Evolutionary conservation across 2,329 filamentous ascomycete genomes (phyloP).

Genomic region (Aspergillus latus): DNA sequence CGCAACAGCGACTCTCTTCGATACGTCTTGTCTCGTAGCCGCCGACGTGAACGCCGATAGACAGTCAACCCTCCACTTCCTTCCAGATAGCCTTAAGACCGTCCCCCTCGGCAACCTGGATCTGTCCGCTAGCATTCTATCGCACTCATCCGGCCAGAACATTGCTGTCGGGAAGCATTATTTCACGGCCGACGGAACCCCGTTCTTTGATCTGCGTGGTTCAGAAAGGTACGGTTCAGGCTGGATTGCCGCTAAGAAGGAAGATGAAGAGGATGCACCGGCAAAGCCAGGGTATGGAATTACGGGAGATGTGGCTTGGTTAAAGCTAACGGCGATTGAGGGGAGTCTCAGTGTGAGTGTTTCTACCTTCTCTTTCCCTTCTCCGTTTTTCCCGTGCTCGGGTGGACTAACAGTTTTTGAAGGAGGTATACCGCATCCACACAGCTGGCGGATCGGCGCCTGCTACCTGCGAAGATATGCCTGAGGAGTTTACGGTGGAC

Average conservation of each 20-base stretch:
- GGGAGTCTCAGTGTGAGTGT: slow-evolving; percentile 34
- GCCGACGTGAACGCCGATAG: neutral
- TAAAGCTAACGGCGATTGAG: slow-evolving; percentile 30
- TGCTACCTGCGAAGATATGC: slow-evolving; percentile 33
- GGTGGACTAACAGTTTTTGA: slow-evolving; percentile 1
- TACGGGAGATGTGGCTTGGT: slow-evolving; percentile 33
- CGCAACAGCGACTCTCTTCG: slow-evolving; percentile 48
- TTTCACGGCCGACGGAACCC: slow-evolving; percentile 29
- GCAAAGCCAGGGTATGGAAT: slow-evolving; percentile 7
- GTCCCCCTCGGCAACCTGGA: slow-evolving; percentile 31
- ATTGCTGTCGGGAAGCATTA: slow-evolving; percentile 41
- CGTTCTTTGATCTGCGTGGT: slow-evolving; percentile 34
- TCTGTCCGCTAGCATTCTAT: slow-evolving; percentile 23
- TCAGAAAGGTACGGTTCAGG: slow-evolving; percentile 10
- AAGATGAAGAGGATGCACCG: slow-evolving; percentile 30
- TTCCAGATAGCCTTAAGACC: slow-evolving; percentile 24
- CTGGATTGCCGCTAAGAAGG: slow-evolving; percentile 31
- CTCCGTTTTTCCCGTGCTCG: slow-evolving; percentile 6
- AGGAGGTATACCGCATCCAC: slow-evolving; percentile 46
- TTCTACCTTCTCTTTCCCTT: neutral
- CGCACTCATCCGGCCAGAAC: slow-evolving; percentile 15
- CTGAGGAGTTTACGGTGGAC: slow-evolving; percentile 33
- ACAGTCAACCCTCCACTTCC: slow-evolving; percentile 29
- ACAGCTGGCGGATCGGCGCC: slow-evolving; percentile 39
- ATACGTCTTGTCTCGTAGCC: slow-evolving; percentile 42